A percentile compares a stretch with the other conserved stretches of the same genome.
These are phyloP conservation scores for Euphorbia tirucalli DNA, from an alignment of 345 rosid species.

Conservation along the genomic window DNA sequence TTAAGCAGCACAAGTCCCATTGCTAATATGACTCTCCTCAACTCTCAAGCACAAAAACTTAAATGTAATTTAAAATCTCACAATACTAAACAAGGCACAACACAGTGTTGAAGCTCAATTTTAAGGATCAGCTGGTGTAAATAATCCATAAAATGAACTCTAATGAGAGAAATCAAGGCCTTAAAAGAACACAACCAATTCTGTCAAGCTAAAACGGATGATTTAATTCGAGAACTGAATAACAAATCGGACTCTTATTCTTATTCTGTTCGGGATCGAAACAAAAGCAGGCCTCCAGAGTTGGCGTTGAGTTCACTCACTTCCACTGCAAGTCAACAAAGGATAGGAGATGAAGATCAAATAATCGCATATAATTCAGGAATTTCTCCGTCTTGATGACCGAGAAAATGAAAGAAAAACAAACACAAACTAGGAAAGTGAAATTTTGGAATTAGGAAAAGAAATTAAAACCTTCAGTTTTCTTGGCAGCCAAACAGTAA, in stretches of 20 bases:
- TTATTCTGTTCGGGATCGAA: not conserved
- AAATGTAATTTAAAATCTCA: not conserved
- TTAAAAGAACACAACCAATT: not conserved
- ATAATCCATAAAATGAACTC: constrained; percentile 7
- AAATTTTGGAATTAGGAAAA: not conserved
- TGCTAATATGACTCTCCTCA: constrained; percentile 7
- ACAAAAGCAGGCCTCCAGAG: not conserved
- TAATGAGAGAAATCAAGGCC: not conserved
- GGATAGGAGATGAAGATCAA: not conserved
- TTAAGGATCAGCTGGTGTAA: not conserved
- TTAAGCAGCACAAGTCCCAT: constrained; percentile 49
- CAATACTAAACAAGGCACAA: constrained; percentile 8
- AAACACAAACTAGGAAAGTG: not conserved
- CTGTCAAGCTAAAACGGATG: not conserved
- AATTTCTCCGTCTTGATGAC: no score
- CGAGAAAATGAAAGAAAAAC: no score
- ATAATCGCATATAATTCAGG: not conserved
- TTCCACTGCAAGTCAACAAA: not conserved
- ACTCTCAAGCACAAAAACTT: not conserved
- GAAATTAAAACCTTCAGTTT: not conserved
- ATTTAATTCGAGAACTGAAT: not conserved
- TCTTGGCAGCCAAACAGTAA: constrained; percentile 11
- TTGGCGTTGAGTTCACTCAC: not conserved
- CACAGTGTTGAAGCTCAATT: not conserved
- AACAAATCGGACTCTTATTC: not conserved